Evolutionary conservation across 345 rosid genomes (phyloP), one percentile per base, ranked within the genome.

Genomic region (Fremontodendron californicum): DNA sequence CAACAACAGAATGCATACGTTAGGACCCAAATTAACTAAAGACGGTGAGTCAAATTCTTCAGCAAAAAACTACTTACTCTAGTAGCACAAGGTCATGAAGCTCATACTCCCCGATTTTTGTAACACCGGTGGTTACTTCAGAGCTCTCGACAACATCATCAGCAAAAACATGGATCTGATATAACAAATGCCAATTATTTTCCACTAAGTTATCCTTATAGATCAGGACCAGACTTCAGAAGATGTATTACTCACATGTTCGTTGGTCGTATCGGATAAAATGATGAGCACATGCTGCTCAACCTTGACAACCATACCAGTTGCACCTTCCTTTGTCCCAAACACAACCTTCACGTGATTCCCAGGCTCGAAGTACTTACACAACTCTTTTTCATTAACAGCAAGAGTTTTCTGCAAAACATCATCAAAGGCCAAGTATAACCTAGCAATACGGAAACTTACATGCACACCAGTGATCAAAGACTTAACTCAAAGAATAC

Each of bases 301-400:
- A 81, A 93, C 99, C 88, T 93, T 93, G 69, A 96, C 86, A 77
- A 96, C 97, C 99, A 96, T 96, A 77, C 99, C 99, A 6, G 99
- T 93, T 18, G 96, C 89, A 82, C 99, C 98, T 87, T 86, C 90
- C 64, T 96, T 98, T 16, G 96, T 84, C 81, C 99, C 99, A 49
- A 94, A 87, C 49, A 96, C 96, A 82, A 96, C 92, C 88, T 96
- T 96, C 77, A 93, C 99, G 75, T 93, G 98, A 82, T 96, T 96
- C 78, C 99, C 99, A 57, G 98, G 96, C 84, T 96, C 97, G 68
- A 96, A 93, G 79, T 90, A 93, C 85, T 96, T 96, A 86, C 97
- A 93, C 9, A 93, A 92, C 85, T 96, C 98, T 84, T 80, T 92
- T 79, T 88, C 93, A 48, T 92, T 91, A 54, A 96, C 89, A 45